Evolutionary conservation across 1,139 yeast species (phyloP).

Genomic region (Candida tetrigidarum): DNA sequence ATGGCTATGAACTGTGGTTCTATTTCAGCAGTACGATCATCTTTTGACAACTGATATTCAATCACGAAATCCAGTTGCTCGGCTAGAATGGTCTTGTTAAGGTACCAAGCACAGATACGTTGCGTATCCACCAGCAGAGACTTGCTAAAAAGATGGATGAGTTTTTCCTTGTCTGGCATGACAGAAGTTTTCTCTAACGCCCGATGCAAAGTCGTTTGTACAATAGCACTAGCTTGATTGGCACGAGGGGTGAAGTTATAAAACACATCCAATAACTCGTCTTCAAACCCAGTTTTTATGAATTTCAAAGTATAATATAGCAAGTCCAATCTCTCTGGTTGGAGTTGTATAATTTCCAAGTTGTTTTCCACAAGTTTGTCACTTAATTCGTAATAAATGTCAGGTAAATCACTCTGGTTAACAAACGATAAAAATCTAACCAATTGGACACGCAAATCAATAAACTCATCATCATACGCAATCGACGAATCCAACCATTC

Average conservation of each 20-base stretch:
- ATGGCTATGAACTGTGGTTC: slow-evolving; percentile 38
- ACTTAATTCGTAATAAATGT: slow-evolving; percentile 38
- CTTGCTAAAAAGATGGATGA: slow-evolving; percentile 26
- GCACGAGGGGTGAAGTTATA: slow-evolving; percentile 9
- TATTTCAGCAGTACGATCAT: slow-evolving; percentile 30
- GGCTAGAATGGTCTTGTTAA: slow-evolving; percentile 36
- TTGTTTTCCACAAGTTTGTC: slow-evolving; percentile 54
- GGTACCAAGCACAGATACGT: slow-evolving; percentile 40
- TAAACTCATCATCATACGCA: slow-evolving; percentile 61
- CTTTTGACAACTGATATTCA: slow-evolving; percentile 57
- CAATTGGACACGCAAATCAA: slow-evolving; percentile 53
- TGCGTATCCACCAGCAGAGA: slow-evolving; percentile 32
- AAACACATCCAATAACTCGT: slow-evolving; percentile 46
- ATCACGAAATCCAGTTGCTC: slow-evolving; percentile 62
- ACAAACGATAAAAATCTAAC: slow-evolving; percentile 49
- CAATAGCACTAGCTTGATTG: slow-evolving; percentile 37
- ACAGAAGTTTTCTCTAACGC: slow-evolving; percentile 14
- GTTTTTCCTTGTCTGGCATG: slow-evolving; percentile 20
- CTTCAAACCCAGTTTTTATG: slow-evolving; percentile 24
- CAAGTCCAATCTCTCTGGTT: slow-evolving; percentile 43
- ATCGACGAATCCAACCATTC: slow-evolving; percentile 65
- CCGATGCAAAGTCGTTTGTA: slow-evolving; percentile 38
- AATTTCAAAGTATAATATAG: slow-evolving; percentile 53
- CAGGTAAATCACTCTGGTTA: slow-evolving; percentile 29
- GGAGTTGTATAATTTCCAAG: slow-evolving; percentile 47